These are phyloP conservation scores for Fusarium guadeloupense DNA, from an alignment of 2,329 filamentous ascomycete species.

Conservation along the genomic window DNA sequence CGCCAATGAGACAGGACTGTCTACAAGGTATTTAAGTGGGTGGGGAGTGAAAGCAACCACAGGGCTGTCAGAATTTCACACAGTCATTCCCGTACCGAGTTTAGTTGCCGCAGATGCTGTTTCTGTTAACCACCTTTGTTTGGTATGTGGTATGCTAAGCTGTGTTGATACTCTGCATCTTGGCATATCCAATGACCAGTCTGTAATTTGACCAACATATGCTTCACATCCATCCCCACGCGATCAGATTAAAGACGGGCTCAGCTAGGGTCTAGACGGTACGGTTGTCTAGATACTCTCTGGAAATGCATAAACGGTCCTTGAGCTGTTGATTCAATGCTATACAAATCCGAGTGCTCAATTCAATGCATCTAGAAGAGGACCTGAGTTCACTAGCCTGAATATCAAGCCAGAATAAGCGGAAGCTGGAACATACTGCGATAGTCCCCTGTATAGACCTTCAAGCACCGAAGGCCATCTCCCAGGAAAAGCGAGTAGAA, in stretches of 20 bases:
- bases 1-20: slow-evolving; percentile 18
- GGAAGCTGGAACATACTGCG: neutral
- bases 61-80: slow-evolving; percentile 15
- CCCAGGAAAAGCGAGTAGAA: neutral
- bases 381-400: neutral
- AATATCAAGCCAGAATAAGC: neutral
- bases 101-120: neutral
- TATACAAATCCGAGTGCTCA: neutral
- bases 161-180: neutral
- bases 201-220: slow-evolving; percentile 1
- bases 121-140: neutral
- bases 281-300: slow-evolving; percentile 1
- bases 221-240: slow-evolving; percentile 1
- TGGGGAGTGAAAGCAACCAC: slow-evolving; percentile 11
- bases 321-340: neutral
- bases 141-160: neutral
- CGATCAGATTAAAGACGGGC: slow-evolving; percentile 12
- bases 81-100: neutral
- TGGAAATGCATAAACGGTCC: neutral
- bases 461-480: too few species aligned
- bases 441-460: too few species aligned
- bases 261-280: slow-evolving; percentile 3
- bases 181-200: neutral
- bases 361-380: neutral
- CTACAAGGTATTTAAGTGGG: slow-evolving; percentile 3